Base-by-base conservation (phyloP, 1,284 basidiomycete species). In the Leccinum colubrinum region DNA sequence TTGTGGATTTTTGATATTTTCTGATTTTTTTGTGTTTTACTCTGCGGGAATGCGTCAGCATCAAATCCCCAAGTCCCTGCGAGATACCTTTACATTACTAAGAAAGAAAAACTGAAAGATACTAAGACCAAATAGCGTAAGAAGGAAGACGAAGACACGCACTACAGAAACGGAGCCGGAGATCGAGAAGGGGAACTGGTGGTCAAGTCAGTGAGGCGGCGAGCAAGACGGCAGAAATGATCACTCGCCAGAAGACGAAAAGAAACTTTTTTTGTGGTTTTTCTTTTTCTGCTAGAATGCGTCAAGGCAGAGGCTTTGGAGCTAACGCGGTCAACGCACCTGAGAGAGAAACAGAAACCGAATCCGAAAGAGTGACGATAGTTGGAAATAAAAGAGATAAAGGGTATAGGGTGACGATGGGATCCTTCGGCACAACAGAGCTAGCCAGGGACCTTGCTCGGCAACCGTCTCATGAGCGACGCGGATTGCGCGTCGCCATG, bases 391-490 rank as follows among this genome's bases (percentile, higher is more conserved):
- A 53, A 22, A 52, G 4, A 12, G 14, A 35, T 25, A 63, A 64
- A 12, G 61, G 62, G 55, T 62, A 62, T 62, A 62, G 6, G 50
- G 51, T 41, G 61, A 59, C 12, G 64, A 55, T 22, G 37, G 39
- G 59, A 22, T 14, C 59, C 12, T 61, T 14, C 22, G 6, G 7
- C 4, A 37, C 37, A 30, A 33, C 25, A 11, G 17, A 4, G 22
- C 37, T 27, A 33, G 35, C 17, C 35, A 9, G 51, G 15, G 48
- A 22, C 35, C 37, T 50, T 46, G 50, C 6, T 3, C 8, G 51
- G 59, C 14, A 59, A 41, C 15, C 33, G 33, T 35, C 33, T 2
- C 17, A 33, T 35, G 59, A 17, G n/a, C 48, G 33, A 56, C 43
- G 46, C 6, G 20, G 22, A n/a, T 17, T 39, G 12, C 25, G 17